Percentiles rank a stretch among this genome's conserved stretches.
Conservation (phyloP, 2,329 filamentous ascomycete genomes). For the Talaromyces sp. region DNA sequence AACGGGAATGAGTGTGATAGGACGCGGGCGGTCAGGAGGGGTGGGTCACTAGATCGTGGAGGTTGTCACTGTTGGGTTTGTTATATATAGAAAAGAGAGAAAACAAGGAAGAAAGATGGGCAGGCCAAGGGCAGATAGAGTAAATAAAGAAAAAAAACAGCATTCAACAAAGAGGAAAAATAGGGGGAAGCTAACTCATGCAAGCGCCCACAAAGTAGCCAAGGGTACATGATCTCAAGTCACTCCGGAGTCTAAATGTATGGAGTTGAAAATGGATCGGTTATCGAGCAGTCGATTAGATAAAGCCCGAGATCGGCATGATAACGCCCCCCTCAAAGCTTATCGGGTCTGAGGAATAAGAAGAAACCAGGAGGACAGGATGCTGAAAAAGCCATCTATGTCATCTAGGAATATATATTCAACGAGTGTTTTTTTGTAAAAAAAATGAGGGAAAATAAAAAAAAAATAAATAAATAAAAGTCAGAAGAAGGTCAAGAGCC, state of each 20-base stretch:
- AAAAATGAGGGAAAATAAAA: no score
- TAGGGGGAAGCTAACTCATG: constrained; percentile 13
- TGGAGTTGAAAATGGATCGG: no score
- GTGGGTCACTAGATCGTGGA: constrained; percentile 15
- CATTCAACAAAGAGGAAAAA: constrained; percentile 6
- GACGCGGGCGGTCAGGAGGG: constrained; percentile 36
- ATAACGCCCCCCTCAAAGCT: constrained; percentile 7
- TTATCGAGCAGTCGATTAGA: constrained; percentile 23
- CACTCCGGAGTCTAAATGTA: not conserved
- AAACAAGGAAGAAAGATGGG: not conserved
- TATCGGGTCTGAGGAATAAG: not conserved
- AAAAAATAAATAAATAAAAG: not conserved
- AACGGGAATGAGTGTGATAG: constrained; percentile 36
- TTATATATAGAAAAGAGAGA: not conserved
- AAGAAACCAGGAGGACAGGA: no score
- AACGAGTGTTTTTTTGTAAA: no score
- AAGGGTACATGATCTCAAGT: constrained; percentile 1
- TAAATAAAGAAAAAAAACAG: constrained; percentile 4
- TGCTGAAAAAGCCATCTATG: no score
- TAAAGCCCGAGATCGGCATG: constrained; percentile 25
- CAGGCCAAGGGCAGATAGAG: not conserved
- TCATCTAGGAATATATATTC: no score
- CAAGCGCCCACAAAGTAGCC: constrained; percentile 2
- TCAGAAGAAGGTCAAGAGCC: not conserved
- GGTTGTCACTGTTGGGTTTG: not conserved